Conservation (phyloP, 179 eudicot species). For the Silene coronaria region DNA sequence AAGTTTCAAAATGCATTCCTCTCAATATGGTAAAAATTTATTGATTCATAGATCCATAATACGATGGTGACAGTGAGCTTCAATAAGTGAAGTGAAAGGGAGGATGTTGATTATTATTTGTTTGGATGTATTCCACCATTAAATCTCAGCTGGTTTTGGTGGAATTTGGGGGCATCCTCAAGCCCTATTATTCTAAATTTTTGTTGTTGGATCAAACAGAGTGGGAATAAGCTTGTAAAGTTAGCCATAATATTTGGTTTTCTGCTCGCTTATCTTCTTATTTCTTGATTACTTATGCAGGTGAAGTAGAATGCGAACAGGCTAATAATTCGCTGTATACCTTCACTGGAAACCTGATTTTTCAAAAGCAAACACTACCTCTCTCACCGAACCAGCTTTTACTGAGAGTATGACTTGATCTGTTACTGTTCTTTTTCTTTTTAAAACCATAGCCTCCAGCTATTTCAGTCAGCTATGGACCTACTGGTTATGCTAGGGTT, state of each 20-base stretch:
- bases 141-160: slow-evolving; percentile 3
- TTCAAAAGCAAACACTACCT: slow-evolving; percentile 81
- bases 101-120: neutral
- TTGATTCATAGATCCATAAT: neutral
- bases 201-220: slow-evolving; percentile 1
- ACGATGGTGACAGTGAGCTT: neutral
- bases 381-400: slow-evolving; percentile 88
- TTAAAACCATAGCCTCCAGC: neutral
- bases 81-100: neutral
- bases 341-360: slow-evolving; percentile 87
- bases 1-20: neutral
- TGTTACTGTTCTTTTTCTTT: slow-evolving; percentile 10
- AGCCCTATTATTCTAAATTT: neutral
- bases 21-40: neutral
- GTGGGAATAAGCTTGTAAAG: neutral
- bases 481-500: neutral
- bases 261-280: slow-evolving; percentile 12
- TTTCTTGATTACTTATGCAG: slow-evolving; percentile 37
- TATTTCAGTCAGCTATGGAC: neutral
- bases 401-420: slow-evolving; percentile 54
- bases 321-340: slow-evolving; percentile 97
- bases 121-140: neutral
- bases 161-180: neutral
- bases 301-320: slow-evolving; percentile 92
- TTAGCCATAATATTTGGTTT: slow-evolving; percentile 1